Conservation (phyloP, 495 filamentous ascomycete species). For the Penicillium nucicola region DNA sequence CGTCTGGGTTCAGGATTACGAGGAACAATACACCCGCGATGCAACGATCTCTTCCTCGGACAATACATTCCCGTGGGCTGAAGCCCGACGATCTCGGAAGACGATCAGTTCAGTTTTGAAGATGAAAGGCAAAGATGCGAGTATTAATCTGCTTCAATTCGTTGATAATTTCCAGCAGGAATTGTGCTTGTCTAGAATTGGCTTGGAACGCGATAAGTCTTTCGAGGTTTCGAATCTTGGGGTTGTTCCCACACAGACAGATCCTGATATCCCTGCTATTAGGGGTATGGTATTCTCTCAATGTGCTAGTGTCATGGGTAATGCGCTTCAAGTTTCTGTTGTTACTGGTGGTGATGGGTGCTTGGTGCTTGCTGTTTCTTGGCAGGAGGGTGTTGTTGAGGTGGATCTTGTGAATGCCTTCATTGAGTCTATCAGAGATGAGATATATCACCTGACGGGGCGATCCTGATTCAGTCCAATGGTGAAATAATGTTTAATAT, state of each 20-base stretch:
- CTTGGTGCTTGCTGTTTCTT: constrained; percentile 32
- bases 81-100: constrained; percentile 30
- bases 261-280: constrained; percentile 23
- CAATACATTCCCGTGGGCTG: constrained; percentile 31
- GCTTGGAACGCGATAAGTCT: constrained; percentile 25
- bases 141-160: constrained; percentile 36
- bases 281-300: constrained; percentile 43
- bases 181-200: constrained; percentile 31
- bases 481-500: constrained; percentile 7
- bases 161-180: constrained; percentile 29
- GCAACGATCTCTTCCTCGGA: neutral
- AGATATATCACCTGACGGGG: constrained; percentile 11
- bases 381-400: constrained; percentile 39
- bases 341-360: constrained; percentile 40
- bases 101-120: constrained; percentile 26
- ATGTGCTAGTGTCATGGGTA: constrained; percentile 39
- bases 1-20: constrained; percentile 30
- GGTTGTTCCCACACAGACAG: constrained; percentile 20
- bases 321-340: constrained; percentile 34
- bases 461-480: neutral
- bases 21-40: constrained; percentile 15
- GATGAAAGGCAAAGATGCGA: constrained; percentile 31
- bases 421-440: constrained; percentile 19
- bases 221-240: constrained; percentile 49
- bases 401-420: constrained; percentile 17